Evolutionary conservation across 2,329 filamentous ascomycete species (phyloP).

Genomic region (Proliferodiscus dingleyae): DNA sequence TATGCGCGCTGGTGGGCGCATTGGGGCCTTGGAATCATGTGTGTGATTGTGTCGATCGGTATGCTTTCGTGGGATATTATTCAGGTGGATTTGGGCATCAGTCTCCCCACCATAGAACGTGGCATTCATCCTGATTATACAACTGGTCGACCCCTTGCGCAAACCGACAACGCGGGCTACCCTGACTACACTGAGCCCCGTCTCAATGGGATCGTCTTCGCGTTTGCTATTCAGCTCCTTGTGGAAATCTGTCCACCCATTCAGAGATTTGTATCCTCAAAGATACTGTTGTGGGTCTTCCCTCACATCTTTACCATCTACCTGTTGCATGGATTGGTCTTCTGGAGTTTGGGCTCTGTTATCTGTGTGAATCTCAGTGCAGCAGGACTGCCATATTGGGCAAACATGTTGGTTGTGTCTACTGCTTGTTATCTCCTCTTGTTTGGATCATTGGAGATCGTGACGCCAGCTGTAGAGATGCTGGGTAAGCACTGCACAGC

Average conservation of each 20-base stretch:
- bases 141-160: conserved; percentile 34
- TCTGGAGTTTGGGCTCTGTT: conserved; percentile 29
- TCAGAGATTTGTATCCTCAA: conserved; percentile 38
- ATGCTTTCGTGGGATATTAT: conserved; percentile 21
- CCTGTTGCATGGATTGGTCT: conserved; percentile 39
- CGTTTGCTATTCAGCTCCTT: conserved; percentile 31
- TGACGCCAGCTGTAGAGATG: conserved; percentile 23
- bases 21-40: conserved; percentile 34
- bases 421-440: conserved; percentile 19
- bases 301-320: conserved; percentile 47
- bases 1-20: conserved; percentile 32
- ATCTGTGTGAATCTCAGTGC: conserved; percentile 18
- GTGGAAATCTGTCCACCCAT: conserved; percentile 34
- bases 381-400: conserved; percentile 25
- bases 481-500: conserved; percentile 16
- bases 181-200: conserved; percentile 41
- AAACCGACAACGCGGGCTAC: conserved; percentile 34
- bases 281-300: conserved; percentile 38
- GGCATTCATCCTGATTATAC: conserved; percentile 38
- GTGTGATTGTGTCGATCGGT: conserved; percentile 24
- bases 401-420: conserved; percentile 20
- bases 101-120: conserved; percentile 33
- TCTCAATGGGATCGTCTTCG: conserved; percentile 39
- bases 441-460: conserved; percentile 14
- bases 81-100: conserved; percentile 10